Evolutionary conservation across 768 basidiomycete genomes (phyloP).

Genomic region (Megacollybia marginata): DNA sequence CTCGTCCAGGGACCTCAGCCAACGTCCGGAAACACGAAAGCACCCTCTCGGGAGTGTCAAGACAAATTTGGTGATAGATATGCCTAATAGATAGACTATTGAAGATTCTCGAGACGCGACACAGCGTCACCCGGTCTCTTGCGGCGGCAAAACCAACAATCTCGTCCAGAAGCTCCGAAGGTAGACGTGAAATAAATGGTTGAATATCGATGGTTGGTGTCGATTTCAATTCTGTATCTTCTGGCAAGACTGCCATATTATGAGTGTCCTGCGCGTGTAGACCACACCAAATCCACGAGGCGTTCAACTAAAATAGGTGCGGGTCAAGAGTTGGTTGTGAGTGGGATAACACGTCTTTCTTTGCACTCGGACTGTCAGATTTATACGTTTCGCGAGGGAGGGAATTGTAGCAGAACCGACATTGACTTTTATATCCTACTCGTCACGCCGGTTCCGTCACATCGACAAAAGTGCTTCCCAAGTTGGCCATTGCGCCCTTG

Average conservation of each 20-base stretch:
- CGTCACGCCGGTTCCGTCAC: neutral
- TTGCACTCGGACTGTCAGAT: neutral
- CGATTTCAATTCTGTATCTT: neutral
- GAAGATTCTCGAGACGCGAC: constrained; percentile 6
- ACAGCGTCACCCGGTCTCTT: constrained; percentile 8
- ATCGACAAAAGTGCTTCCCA: neutral
- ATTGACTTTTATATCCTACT: neutral
- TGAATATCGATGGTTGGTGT: neutral
- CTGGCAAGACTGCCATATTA: neutral
- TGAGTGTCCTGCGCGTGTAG: neutral
- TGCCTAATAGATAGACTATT: constrained; percentile 7
- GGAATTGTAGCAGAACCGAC: neutral
- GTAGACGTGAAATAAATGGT: constrained; percentile 4
- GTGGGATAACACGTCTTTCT: neutral
- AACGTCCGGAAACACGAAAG: constrained; percentile 5
- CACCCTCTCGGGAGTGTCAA: neutral
- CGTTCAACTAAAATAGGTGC: neutral
- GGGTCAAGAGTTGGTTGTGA: too few species aligned
- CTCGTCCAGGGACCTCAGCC: neutral
- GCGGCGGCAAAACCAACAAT: constrained; percentile 2
- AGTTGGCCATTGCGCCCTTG: neutral
- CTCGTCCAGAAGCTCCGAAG: constrained; percentile 12
- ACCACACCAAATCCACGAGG: neutral
- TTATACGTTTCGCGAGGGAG: neutral
- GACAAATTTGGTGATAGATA: constrained; percentile 8